Conservation (phyloP, 192 early-diverging fungal species). For the Rhizophagus prolifer region DNA sequence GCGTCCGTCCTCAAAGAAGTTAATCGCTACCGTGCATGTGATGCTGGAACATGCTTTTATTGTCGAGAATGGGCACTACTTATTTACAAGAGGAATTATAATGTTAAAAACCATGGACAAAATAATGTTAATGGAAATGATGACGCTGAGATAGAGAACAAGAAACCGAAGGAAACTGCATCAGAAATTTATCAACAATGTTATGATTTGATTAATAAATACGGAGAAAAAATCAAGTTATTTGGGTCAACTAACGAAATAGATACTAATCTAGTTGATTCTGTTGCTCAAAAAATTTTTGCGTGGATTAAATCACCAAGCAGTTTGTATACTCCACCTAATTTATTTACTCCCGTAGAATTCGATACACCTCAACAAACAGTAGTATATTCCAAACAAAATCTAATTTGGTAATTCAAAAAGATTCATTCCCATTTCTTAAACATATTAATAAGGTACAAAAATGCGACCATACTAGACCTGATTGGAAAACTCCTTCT, state of each 20-base stretch:
- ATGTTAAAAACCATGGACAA: constrained; percentile 33
- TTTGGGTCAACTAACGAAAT: constrained; percentile 37
- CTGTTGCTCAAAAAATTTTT: constrained; percentile 38
- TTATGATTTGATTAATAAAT: constrained; percentile 30
- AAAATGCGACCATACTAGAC: constrained; percentile 68
- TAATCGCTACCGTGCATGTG: constrained; percentile 67
- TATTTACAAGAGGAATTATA: constrained; percentile 69
- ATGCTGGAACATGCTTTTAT: constrained; percentile 68
- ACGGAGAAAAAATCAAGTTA: constrained; percentile 25
- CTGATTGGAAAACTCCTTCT: constrained; percentile 60
- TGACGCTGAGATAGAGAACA: background rate
- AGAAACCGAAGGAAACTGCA: constrained; percentile 39
- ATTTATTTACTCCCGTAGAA: constrained; percentile 48
- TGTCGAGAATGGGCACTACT: constrained; percentile 80
- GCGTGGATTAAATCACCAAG: constrained; percentile 51
- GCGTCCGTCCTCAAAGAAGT: constrained; percentile 66
- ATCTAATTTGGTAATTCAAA: constrained; percentile 59
- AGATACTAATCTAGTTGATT: constrained; percentile 32
- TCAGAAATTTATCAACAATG: constrained; percentile 39
- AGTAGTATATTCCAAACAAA: constrained; percentile 52
- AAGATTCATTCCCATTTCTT: constrained; percentile 61
- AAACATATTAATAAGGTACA: constrained; percentile 64
- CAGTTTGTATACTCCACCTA: constrained; percentile 43
- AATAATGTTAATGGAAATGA: background rate
- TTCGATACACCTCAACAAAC: constrained; percentile 48